Conservation (phyloP, 768 basidiomycete genomes). For the Boletus rubescentipes region DNA sequence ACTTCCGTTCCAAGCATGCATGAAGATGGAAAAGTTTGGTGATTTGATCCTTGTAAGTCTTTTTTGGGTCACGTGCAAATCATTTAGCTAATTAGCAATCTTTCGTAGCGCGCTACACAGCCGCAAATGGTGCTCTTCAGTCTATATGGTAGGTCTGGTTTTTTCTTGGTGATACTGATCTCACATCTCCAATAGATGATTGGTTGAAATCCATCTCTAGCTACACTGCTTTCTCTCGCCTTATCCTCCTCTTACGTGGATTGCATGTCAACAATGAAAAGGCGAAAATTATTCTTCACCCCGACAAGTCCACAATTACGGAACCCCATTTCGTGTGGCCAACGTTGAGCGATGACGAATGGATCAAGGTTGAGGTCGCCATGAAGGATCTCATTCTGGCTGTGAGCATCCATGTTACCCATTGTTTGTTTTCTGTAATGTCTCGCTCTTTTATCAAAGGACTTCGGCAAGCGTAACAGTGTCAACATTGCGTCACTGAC, state of each 20-base stretch:
- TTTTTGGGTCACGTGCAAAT: background rate
- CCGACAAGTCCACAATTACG: conserved; percentile 95
- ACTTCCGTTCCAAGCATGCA: conserved; percentile 98
- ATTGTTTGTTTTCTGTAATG: background rate
- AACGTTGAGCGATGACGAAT: conserved; percentile 87
- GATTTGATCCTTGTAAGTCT: conserved; percentile 80
- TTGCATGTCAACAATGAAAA: conserved; percentile 99
- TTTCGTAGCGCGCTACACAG: conserved; percentile 81
- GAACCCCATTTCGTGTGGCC: conserved; percentile 99
- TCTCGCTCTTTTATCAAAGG: conserved; percentile 43
- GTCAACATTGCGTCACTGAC: conserved; percentile 98
- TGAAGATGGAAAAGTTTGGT: conserved; percentile 99
- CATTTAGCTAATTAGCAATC: background rate
- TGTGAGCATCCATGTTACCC: conserved; percentile 38
- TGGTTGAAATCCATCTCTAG: conserved; percentile 99
- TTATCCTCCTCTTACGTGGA: conserved; percentile 95
- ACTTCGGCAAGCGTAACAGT: conserved; percentile 98
- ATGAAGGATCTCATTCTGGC: conserved; percentile 96
- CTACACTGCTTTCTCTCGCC: conserved; percentile 97
- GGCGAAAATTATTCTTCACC: conserved; percentile 96
- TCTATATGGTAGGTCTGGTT: conserved; percentile 66
- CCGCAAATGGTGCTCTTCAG: conserved; percentile 99
- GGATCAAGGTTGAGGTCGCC: conserved; percentile 99
- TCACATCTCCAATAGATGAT: conserved; percentile 59
- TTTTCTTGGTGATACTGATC: background rate